Conservation (phyloP, 352 stramenopile species). For the Elongisporangium senticosum region DNA sequence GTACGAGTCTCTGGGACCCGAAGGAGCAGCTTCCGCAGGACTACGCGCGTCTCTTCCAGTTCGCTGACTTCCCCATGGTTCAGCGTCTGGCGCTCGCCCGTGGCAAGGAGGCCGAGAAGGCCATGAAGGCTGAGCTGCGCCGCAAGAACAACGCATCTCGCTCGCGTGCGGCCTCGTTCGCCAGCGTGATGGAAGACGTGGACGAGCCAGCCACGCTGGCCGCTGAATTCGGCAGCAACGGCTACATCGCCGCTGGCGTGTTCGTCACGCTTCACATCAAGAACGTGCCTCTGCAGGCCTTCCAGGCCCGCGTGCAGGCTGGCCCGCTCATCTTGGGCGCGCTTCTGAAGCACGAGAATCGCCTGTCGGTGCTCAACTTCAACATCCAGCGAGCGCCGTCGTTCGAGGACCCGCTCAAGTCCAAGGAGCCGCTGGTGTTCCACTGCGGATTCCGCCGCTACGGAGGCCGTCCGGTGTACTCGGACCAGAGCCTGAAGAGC, state of each 20-base stretch:
- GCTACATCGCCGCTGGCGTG: constrained; percentile 90
- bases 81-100: constrained; percentile 90
- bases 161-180: constrained; percentile 53
- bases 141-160: constrained; percentile 43
- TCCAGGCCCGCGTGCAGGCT: constrained; percentile 47
- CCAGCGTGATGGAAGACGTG: constrained; percentile 73
- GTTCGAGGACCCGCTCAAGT: constrained; percentile 91
- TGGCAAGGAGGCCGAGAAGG: constrained; percentile 66
- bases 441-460: constrained; percentile 96
- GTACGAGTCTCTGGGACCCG: constrained; percentile 95
- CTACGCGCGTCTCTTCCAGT: constrained; percentile 97
- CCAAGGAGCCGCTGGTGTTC: constrained; percentile 95
- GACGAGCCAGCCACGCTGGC: constrained; percentile 35
- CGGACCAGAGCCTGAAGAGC: constrained; percentile 97
- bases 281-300: constrained; percentile 50
- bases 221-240: constrained; percentile 60
- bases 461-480: constrained; percentile 92
- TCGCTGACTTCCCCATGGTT: constrained; percentile 93
- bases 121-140: constrained; percentile 58
- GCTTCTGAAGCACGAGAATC: constrained; percentile 96
- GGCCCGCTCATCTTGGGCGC: constrained; percentile 73
- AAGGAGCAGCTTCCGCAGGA: constrained; percentile 97
- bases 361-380: constrained; percentile 97
- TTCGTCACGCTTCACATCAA: constrained; percentile 90
- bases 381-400: constrained; percentile 83